Percentiles rank a stretch among this genome's conserved stretches.
Evolutionary conservation across 257 asterid species (phyloP).

Genomic region (Nyctanthes arbortristis): DNA sequence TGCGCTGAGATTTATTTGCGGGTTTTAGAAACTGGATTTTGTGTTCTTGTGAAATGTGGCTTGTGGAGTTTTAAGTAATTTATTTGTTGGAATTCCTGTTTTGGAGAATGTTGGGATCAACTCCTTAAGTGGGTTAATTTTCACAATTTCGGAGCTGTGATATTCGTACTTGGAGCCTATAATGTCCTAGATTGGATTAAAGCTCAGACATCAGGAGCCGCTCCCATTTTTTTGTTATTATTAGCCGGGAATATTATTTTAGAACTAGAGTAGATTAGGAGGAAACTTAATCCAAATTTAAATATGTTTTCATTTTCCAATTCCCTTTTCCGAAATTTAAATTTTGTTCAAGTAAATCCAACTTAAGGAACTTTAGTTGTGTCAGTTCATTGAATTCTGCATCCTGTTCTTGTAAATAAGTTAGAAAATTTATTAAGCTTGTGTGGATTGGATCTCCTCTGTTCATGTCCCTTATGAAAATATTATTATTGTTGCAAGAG

Average conservation of each 20-base stretch:
- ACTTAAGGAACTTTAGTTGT: background rate
- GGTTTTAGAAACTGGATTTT: conserved; percentile 25
- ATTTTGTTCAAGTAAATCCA: background rate
- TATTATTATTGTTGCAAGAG: conserved; percentile 6
- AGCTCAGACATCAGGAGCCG: background rate
- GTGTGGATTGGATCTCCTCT: background rate
- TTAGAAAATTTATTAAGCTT: background rate
- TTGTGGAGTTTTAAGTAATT: conserved; percentile 9
- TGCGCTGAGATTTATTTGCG: conserved; percentile 12
- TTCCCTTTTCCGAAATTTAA: background rate
- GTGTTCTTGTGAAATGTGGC: conserved; percentile 2
- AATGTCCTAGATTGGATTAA: background rate
- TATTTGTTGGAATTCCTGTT: conserved; percentile 13
- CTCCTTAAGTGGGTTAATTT: background rate
- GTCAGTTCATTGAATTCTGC: background rate
- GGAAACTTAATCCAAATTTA: background rate
- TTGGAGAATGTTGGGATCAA: conserved; percentile 15
- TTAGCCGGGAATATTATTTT: background rate
- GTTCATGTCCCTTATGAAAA: background rate
- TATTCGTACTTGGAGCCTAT: conserved; percentile 9
- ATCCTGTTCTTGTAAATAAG: background rate
- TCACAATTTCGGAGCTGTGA: conserved; percentile 18
- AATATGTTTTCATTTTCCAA: background rate
- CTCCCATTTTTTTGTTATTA: background rate
- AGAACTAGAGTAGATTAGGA: background rate